phyloP scores from a whole-genome alignment of 140 eudicot species.

The Bidens hawaiensis region DNA sequence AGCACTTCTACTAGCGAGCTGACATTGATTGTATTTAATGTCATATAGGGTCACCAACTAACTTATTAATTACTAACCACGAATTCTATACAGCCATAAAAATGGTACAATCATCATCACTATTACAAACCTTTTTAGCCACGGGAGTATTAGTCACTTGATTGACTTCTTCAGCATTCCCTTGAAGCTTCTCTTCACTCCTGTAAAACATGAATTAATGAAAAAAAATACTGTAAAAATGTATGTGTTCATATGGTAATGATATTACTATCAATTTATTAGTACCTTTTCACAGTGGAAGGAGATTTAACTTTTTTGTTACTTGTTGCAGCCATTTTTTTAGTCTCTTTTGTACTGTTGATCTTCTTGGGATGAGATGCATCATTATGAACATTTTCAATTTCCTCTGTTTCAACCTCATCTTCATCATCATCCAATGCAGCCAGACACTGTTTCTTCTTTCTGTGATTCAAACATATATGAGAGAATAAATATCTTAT shows the following conservation, averaged over 20 bases:
- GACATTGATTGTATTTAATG: background rate
- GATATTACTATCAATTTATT: constrained; percentile 4
- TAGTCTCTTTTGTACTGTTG: constrained; percentile 14
- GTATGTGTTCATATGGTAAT: background rate
- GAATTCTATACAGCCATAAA: constrained; percentile 1
- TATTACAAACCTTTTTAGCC: constrained; percentile 43
- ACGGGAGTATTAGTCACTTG: constrained; percentile 26
- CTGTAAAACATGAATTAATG: constrained; percentile 24
- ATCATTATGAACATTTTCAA: constrained; percentile 21
- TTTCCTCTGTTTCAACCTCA: constrained; percentile 27
- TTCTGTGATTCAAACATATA: constrained; percentile 32
- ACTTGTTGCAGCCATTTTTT: constrained; percentile 31
- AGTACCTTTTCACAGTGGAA: constrained; percentile 34
- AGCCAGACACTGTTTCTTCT: constrained; percentile 41
- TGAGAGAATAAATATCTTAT: background rate
- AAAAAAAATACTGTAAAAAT: background rate
- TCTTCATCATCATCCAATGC: constrained; percentile 26
- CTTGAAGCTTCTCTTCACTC: constrained; percentile 36
- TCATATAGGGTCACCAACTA: background rate
- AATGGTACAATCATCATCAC: constrained; percentile 5
- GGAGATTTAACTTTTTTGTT: constrained; percentile 16
- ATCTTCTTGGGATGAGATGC: constrained; percentile 17
- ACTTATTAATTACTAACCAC: background rate
- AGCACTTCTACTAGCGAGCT: constrained; percentile 68
- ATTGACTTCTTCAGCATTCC: constrained; percentile 37